Base-by-base conservation (phyloP, 352 stramenopile species). In the Albugo laibachii region DNA sequence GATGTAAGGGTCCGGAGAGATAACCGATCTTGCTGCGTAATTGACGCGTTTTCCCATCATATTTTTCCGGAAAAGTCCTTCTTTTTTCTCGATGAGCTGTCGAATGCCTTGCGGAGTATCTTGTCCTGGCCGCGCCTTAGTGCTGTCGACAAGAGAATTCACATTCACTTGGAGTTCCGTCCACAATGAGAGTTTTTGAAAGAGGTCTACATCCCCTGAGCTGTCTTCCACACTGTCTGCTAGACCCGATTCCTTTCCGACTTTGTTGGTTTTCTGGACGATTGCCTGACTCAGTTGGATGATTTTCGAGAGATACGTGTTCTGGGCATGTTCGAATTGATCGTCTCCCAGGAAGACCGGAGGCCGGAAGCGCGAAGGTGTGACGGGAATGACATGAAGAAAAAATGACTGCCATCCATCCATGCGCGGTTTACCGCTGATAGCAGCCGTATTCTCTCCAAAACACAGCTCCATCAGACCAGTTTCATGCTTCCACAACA, bases 41-140 rank as follows among this genome's bases (percentile, higher is more conserved):
- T 99, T 98, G 16, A 99, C 96, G 54, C 96, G 94, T 73, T 99
- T 99, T 42, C 96, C 96, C 80, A 93, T 93, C 80, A 93, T 92
- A 57, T 92, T 73, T 66, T 98, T 98, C 36, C 96, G 92, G 66
- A 99, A 99, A 11, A 99, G 78, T 54, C 96, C 96, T 64, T 99
- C 93, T 64, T 99, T 99, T 65, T 97, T 97, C 69, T 99, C 96
- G 44, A 99, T 92, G 39, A 98, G 59, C 64, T 99, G 94, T 41
- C 94, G 84, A 56, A 99, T 97, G 47, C 94, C 94, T 42, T 82
- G 75, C 1, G 72, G 63, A 11, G 78, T 65, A 34, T 92, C 76
- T 5, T 59, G 62, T 10, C 69, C 70, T 0, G 69, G 67, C 14
- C 73, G 76, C 4, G 73, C 76, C 46, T 80, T 83, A 50, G 72